Evolutionary conservation across 306 rosid species (phyloP).

Genomic region (Phaseolus lunatus): DNA sequence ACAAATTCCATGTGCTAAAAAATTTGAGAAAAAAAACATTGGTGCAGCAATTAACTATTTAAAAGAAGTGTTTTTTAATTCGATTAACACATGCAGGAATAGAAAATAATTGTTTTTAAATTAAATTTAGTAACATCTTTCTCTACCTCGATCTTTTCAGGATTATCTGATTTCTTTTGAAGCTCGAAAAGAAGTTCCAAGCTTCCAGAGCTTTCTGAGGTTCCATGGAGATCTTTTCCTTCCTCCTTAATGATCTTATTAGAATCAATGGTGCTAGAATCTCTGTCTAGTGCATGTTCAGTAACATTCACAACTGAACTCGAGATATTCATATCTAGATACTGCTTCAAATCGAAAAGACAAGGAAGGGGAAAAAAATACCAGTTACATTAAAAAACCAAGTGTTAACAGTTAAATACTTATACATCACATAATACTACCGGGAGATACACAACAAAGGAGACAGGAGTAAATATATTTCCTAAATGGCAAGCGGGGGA

Average conservation of each 20-base stretch:
- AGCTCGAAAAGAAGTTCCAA: conserved; percentile 42
- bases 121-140: conserved; percentile 29
- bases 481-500: conserved; percentile 29
- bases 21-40: not conserved
- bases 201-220: conserved; percentile 45
- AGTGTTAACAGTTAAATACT: conserved; percentile 17
- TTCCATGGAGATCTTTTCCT: conserved; percentile 37
- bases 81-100: conserved; percentile 30
- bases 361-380: not conserved
- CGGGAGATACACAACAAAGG: conserved; percentile 9
- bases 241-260: conserved; percentile 46
- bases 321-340: conserved; percentile 36
- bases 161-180: conserved; percentile 43
- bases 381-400: conserved; percentile 32
- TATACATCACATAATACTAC: conserved; percentile 25
- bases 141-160: conserved; percentile 52
- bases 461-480: conserved; percentile 25
- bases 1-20: conserved; percentile 10
- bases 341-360: conserved; percentile 43
- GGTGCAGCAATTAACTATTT: conserved; percentile 24
- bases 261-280: conserved; percentile 34
- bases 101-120: conserved; percentile 36
- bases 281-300: conserved; percentile 34
- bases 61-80: not conserved
- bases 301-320: conserved; percentile 41